Percentiles rank a stretch among this genome's conserved stretches.
These are phyloP conservation scores for Fusarium mundagurra DNA, from an alignment of 2,329 filamentous ascomycete genomes.

Conservation along the genomic window DNA sequence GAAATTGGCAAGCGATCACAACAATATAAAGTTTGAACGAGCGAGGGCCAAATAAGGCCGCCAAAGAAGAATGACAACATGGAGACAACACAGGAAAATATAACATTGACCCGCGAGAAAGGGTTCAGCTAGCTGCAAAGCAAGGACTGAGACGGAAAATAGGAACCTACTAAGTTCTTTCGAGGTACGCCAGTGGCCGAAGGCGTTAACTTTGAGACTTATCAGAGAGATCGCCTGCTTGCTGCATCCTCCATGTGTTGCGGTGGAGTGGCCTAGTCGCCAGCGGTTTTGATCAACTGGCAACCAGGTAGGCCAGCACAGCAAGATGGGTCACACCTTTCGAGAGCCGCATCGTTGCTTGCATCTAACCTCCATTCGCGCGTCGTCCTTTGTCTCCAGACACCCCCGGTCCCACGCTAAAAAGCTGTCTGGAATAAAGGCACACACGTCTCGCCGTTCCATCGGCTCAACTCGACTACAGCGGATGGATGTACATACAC, in stretches of 20 bases:
- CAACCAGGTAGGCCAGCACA: slow-evolving; percentile 89
- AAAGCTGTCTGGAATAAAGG: slow-evolving; percentile 69
- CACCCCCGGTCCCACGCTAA: slow-evolving; percentile 62
- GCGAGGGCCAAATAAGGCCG: slow-evolving; percentile 7
- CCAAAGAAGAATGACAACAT: slow-evolving; percentile 1
- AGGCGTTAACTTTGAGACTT: slow-evolving; percentile 46
- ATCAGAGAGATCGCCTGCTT: slow-evolving; percentile 59
- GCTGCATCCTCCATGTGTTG: slow-evolving; percentile 55
- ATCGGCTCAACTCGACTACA: slow-evolving; percentile 62
- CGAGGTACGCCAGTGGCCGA: slow-evolving; percentile 42
- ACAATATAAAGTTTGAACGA: slow-evolving; percentile 16
- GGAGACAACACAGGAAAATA: not conserved
- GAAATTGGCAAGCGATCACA: not conserved
- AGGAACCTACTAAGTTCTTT: slow-evolving; percentile 40
- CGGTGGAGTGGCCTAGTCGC: slow-evolving; percentile 72
- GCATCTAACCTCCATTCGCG: slow-evolving; percentile 59
- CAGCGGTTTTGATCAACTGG: slow-evolving; percentile 78
- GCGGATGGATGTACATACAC: slow-evolving; percentile 47
- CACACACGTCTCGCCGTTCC: slow-evolving; percentile 61
- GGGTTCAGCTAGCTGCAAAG: slow-evolving; percentile 19
- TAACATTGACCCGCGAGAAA: slow-evolving; percentile 20
- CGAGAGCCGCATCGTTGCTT: slow-evolving; percentile 73
- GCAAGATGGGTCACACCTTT: slow-evolving; percentile 77
- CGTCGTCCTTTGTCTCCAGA: slow-evolving; percentile 53
- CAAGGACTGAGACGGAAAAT: slow-evolving; percentile 23